Conservation (phyloP, 2,329 filamentous ascomycete genomes). For the Polytolypa hystricis region DNA sequence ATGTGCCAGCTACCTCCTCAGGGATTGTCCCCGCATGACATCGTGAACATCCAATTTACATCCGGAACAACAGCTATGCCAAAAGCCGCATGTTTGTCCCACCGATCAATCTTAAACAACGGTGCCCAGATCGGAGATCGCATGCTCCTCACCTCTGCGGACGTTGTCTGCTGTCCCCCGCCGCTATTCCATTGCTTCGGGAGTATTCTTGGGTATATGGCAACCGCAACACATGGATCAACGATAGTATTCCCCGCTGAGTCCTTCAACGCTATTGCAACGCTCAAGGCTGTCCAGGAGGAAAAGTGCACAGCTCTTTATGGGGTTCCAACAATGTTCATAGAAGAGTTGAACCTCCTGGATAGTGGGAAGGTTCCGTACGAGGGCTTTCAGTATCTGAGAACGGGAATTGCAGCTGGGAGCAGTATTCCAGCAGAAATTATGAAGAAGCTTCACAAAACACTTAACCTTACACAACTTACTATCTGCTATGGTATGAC, state of each 20-base stretch:
- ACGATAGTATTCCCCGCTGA: constrained; percentile 77
- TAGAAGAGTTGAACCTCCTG: constrained; percentile 73
- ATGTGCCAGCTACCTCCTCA: constrained; percentile 34
- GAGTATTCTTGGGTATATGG: constrained; percentile 87
- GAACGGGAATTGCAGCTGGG: constrained; percentile 87
- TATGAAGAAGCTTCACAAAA: constrained; percentile 53
- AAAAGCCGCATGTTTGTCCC: constrained; percentile 82
- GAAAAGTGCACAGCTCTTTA: constrained; percentile 61
- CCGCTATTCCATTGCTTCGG: constrained; percentile 67
- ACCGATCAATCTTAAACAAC: constrained; percentile 85
- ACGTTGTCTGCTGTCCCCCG: constrained; percentile 57
- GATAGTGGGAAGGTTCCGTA: constrained; percentile 37
- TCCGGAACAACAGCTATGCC: constrained; percentile 85
- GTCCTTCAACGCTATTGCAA: constrained; percentile 69
- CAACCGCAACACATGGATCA: constrained; percentile 71
- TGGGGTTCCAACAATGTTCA: constrained; percentile 90
- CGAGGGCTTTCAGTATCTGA: constrained; percentile 52
- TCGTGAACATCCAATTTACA: constrained; percentile 94
- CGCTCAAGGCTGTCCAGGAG: constrained; percentile 53
- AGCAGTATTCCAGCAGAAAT: constrained; percentile 72
- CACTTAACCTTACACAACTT: constrained; percentile 66
- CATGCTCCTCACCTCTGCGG: constrained; percentile 65
- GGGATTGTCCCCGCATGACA: constrained; percentile 50
- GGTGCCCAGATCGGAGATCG: constrained; percentile 71
- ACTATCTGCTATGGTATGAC: constrained; percentile 98